phyloP scores from a whole-genome alignment of 2,329 filamentous ascomycete species.

The Penicillium paneum region DNA sequence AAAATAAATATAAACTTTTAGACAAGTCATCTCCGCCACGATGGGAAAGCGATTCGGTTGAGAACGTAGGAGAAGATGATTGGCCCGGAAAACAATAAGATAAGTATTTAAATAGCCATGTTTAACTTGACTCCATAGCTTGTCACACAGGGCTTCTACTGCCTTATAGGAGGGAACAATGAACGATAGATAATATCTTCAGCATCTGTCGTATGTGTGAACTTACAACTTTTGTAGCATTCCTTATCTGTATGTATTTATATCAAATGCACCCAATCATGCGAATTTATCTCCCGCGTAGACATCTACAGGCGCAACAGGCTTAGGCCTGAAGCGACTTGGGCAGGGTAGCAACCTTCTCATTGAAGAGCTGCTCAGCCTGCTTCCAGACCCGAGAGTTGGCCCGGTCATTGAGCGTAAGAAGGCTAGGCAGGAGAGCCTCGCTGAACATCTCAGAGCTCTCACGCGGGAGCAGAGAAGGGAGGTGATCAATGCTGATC shows the following conservation, averaged over 20 bases:
- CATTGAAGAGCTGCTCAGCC: constrained; percentile 77
- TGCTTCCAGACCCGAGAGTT: constrained; percentile 74
- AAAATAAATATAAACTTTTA: not conserved
- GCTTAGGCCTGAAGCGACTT: constrained; percentile 25
- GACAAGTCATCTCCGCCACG: not conserved
- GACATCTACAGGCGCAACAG: not conserved
- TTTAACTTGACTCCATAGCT: not conserved
- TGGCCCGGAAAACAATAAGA: not conserved
- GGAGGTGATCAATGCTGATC: constrained; percentile 85
- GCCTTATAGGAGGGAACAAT: not conserved
- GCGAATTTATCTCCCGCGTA: constrained; percentile 5
- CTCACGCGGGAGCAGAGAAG: constrained; percentile 79
- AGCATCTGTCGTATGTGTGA: not conserved
- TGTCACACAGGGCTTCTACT: not conserved
- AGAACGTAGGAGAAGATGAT: not conserved
- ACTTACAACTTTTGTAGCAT: constrained; percentile 15
- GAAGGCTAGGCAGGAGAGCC: constrained; percentile 71
- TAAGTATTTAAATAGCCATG: not conserved
- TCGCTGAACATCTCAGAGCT: constrained; percentile 80
- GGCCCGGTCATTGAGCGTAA: constrained; percentile 72
- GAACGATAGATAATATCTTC: not conserved
- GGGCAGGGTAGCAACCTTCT: constrained; percentile 72
- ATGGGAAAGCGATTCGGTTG: not conserved
- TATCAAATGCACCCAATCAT: constrained; percentile 18
- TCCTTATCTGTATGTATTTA: constrained; percentile 9